Conservation (phyloP, 768 basidiomycete species). For the Fomitopsis serialis region DNA sequence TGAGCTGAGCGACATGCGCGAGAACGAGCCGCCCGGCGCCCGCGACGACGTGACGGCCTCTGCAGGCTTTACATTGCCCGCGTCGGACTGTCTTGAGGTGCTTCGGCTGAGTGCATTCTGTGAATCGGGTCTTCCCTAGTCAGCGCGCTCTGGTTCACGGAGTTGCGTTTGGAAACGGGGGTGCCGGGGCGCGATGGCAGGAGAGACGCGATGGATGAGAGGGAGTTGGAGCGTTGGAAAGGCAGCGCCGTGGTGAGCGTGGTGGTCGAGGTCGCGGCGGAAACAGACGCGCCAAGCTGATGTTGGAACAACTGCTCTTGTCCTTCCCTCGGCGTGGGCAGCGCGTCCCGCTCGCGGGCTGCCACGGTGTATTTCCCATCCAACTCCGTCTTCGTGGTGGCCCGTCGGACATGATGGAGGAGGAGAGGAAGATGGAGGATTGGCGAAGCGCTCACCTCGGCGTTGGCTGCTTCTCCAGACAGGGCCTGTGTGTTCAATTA, state of each 20-base stretch:
- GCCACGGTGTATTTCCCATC: conserved; percentile 21
- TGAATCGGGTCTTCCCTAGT: conserved; percentile 36
- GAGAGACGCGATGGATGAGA: conserved; percentile 21
- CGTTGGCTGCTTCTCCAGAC: conserved; percentile 15
- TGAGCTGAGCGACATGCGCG: conserved; percentile 56
- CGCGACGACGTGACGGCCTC: conserved; percentile 10
- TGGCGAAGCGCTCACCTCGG: conserved; percentile 22
- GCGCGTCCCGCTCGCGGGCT: conserved; percentile 21
- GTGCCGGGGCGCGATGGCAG: conserved; percentile 24
- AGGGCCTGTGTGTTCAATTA: conserved; percentile 15
- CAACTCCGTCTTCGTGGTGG: conserved; percentile 22
- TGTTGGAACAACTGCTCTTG: conserved; percentile 24
- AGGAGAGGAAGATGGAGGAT: not conserved
- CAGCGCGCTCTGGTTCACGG: conserved; percentile 25
- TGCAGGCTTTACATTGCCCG: conserved; percentile 4
- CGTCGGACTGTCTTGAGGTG: conserved; percentile 19
- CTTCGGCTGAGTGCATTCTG: conserved; percentile 52
- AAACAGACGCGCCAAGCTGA: conserved; percentile 14
- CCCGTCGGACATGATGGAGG: conserved; percentile 13
- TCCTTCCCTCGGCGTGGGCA: conserved; percentile 27
- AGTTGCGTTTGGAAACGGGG: conserved; percentile 23
- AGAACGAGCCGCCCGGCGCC: conserved; percentile 43
- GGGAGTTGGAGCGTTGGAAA: conserved; percentile 20
- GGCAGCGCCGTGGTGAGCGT: conserved; percentile 13
- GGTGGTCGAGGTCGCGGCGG: conserved; percentile 14